Base-by-base conservation (phyloP, 108 stramenopile genomes). In the Fragilaria crotonensis region DNA sequence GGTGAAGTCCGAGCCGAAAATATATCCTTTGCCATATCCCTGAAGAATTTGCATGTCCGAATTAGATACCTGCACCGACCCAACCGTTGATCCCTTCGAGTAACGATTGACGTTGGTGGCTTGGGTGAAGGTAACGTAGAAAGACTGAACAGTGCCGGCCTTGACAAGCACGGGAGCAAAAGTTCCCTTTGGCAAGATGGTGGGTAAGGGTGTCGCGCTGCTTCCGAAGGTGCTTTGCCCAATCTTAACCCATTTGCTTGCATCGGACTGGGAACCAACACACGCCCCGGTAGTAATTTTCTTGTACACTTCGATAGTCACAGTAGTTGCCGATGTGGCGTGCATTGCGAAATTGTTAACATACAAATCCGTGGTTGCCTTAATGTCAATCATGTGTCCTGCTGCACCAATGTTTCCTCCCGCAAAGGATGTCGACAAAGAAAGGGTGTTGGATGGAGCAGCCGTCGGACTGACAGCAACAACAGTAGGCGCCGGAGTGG, bases 401-500 rank as follows among this genome's bases (percentile, higher is more conserved):
- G 7, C 36, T 41, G 36, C 36, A 41, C 36, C 36, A 41, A 41
- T 7, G 36, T 41, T 11, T 11, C 36, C 36, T 11, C 36, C 36
- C 14, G 36, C 36, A 41, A 41, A 41, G 11, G 7, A 7, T 41
- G 36, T 41, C 14, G 36, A 11, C 11, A 41, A 41, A 11, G 7
- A 7, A 21, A 5, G 54, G 17, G 31, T n/a, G 4, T 2, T 33
- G 2, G 63, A 46, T 18, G 63, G 63, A 17, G 21, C 46, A 4
- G 48, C 32, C 7, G 56, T 59, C 26, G 65, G 65, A n/a, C n/a
- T n/a, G n/a, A n/a, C n/a, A n/a, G n/a, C n/a, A 19, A 32, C 21
- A 33, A 54, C 53, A 18, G 47, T 66, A n/a, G 65, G 57, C 28
- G 2, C 28, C n/a, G 57, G 65, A 51, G 57, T 41, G 28, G 54